Base-by-base conservation (phyloP, 2,329 filamentous ascomycete genomes). In the Dactylellina haptotyla region DNA sequence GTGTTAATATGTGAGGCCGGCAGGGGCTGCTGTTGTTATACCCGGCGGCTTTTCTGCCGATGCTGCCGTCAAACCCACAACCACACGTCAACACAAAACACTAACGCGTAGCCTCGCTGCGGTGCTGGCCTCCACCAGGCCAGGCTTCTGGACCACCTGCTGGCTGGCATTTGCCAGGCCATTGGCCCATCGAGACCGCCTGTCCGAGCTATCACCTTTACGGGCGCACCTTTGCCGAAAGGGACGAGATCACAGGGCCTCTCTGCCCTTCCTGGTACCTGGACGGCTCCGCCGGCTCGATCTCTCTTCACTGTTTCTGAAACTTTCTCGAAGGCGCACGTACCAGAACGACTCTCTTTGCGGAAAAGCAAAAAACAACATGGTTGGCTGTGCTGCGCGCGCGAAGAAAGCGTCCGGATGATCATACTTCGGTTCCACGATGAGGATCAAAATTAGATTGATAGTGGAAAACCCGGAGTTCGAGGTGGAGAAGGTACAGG, bases 21-120 rank as follows among this genome's bases (percentile, higher is more conserved):
- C 54, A 65, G 51, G 66, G 66, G 58, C 58, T 28, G n/a, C 18
- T 34, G 25, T 30, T 59, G 43, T 61, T 59, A 72, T 72, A 72
- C 61, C 67, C 67, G 67, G 67, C 67, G 67, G 67, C 67, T 65
- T 72, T 72, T 72, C 67, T 59, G 46, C 67, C 67, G 67, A 72
- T 20, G 67, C 67, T 65, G 59, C 67, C 67, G 67, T 65, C 59
- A 65, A 72, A 34, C 26, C 43, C 30, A 37, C 67, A 72, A 72
- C 67, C 53, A 64, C 66, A 72, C 58, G 43, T 53, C 67, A 72
- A 72, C 67, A 51, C 67, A 65, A 72, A 59, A 59, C 64, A 48
- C 26, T 46, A 54, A 61, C 34, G 64, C 56, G 48, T 37, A 28
- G 64, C 26, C 54, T 20, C 10, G 16, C n/a, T 20, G 18, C 41